Base-by-base conservation (phyloP, 2,329 filamentous ascomycete species). In the Gremmenia infestans region DNA sequence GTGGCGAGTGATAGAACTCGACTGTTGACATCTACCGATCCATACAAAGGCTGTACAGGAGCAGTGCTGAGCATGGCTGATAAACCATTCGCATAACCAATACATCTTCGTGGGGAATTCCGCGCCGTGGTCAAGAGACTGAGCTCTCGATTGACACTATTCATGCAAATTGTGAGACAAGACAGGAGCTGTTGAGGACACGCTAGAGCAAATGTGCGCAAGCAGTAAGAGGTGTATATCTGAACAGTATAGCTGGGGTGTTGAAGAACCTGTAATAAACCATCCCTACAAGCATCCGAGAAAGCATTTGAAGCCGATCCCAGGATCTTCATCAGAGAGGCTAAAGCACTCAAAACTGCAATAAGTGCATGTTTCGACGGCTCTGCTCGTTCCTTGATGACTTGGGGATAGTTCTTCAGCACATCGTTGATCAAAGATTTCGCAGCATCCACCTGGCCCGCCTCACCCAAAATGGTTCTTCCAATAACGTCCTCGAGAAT, bases 201-300 rank as follows among this genome's bases (percentile, higher is more conserved):
- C 14, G 91, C 91, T 45, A 96, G 78, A 0, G 96, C 89, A 67
- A 97, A 94, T 0, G 82, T 84, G 64, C 93, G 91, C 65, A 97
- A 77, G 67, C 91, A 96, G 58, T 89, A 83, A 4, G 94, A 90
- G 1, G 91, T 87, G 66, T 94, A 88, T 3, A 97, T 85, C 68
- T 99, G 94, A 2, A 99, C 94, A 4, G 91, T 94, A 72, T 97
- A 97, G 72, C 91, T 97, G 0, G 92, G 91, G 72, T 99, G 94
- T 65, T 96, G 90, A 25, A 97, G 77, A 5, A 96, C 89, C 70
- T 97, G 91, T 40, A 97, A 77, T 35, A 99, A 76, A 4, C 88
- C 88, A 70, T 99, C 94, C 50, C 93, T 83, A 69, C 91, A 96
- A 14, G 80, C 71, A 61, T 99, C 95, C 7, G 91, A 88, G 64